A percentile compares a stretch with the other conserved stretches of the same genome.
These are phyloP conservation scores for Leccinum ochraceum DNA, from an alignment of 768 basidiomycete genomes.

Conservation along the genomic window DNA sequence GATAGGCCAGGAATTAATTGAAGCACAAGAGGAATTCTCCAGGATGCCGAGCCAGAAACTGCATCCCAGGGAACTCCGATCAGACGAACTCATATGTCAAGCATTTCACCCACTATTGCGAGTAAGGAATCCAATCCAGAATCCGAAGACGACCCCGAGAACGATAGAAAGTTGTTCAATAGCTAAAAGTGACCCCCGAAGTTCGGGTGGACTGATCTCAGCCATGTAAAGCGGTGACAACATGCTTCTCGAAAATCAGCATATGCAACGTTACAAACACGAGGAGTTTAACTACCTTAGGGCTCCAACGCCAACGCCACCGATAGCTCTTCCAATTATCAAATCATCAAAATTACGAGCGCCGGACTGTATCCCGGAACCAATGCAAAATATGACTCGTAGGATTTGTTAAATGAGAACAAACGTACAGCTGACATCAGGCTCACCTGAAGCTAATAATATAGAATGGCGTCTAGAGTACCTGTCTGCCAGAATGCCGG, in stretches of 20 bases:
- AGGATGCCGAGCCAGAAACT: conserved; percentile 68
- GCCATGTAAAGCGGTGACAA: conserved; percentile 82
- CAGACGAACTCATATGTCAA: neutral
- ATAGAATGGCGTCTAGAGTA: conserved; percentile 71
- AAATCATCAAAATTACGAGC: conserved; percentile 58
- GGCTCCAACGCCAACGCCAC: conserved; percentile 80
- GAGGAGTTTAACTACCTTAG: conserved; percentile 46
- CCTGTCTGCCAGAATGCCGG: conserved; percentile 68
- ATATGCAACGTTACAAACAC: conserved; percentile 7
- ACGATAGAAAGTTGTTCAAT: conserved; percentile 83
- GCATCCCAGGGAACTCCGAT: neutral
- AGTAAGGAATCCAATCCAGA: conserved; percentile 80
- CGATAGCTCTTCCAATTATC: conserved; percentile 70
- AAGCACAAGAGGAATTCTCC: conserved; percentile 75
- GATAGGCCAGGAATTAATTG: conserved; percentile 71
- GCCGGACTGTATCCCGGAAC: conserved; percentile 66
- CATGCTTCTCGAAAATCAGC: conserved; percentile 48
- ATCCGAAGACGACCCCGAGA: conserved; percentile 77
- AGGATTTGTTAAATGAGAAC: conserved; percentile 1
- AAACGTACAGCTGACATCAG: neutral
- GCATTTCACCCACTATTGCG: conserved; percentile 49
- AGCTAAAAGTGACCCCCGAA: conserved; percentile 75
- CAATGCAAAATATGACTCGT: conserved; percentile 68
- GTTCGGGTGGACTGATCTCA: conserved; percentile 80
- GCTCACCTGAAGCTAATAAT: conserved; percentile 63